Conservation (phyloP, 495 filamentous ascomycete species). For the Ascobolus immersus region DNA sequence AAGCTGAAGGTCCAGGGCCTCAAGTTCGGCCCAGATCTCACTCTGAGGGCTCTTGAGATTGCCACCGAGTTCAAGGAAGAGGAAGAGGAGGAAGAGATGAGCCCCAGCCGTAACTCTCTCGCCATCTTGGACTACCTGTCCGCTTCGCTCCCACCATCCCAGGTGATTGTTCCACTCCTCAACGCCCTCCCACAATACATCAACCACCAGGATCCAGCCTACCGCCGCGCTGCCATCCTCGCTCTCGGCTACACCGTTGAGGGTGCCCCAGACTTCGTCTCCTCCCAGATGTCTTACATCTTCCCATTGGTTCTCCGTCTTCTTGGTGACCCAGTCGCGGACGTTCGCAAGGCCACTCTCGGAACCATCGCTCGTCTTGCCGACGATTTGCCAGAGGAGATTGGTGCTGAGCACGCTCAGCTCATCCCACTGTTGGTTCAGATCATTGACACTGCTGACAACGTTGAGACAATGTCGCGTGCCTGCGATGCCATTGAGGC, state of each 20-base stretch:
- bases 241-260: conserved; percentile 85
- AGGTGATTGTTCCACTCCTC: conserved; percentile 81
- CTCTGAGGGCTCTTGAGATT: conserved; percentile 59
- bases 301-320: conserved; percentile 68
- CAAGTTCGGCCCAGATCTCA: conserved; percentile 64
- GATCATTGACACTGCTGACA: conserved; percentile 59
- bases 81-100: conserved; percentile 51
- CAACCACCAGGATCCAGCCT: conserved; percentile 40
- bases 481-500: conserved; percentile 80
- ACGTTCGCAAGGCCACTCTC: conserved; percentile 65
- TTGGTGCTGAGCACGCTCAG: conserved; percentile 53
- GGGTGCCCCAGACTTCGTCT: conserved; percentile 49
- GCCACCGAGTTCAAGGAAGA: conserved; percentile 43
- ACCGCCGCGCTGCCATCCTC: conserved; percentile 70
- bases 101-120: conserved; percentile 67
- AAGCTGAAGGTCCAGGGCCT: conserved; percentile 90
- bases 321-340: conserved; percentile 52
- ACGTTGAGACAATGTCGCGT: conserved; percentile 56
- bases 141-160: conserved; percentile 64
- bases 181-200: conserved; percentile 62
- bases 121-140: conserved; percentile 72
- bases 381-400: conserved; percentile 75
- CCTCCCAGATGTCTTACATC: conserved; percentile 24
- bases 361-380: conserved; percentile 68
- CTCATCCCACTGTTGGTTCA: conserved; percentile 63